Percentiles rank a stretch among this genome's conserved stretches.
Evolutionary conservation across 1,284 basidiomycete genomes (phyloP).

Genomic region (Hemileia vastatrix): DNA sequence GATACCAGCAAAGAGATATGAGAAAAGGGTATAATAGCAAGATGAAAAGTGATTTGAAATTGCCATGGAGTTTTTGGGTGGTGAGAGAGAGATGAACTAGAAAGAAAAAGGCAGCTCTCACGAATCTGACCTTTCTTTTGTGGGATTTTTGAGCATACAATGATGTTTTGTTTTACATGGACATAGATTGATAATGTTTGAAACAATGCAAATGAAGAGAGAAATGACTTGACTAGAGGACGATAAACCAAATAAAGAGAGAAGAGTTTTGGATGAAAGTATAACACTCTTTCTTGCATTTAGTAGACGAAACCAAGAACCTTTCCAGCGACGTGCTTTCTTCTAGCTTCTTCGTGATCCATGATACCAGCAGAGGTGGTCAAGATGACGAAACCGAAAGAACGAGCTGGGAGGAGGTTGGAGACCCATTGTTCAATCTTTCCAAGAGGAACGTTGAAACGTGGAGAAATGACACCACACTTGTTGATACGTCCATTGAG

Average conservation of each 20-base stretch:
- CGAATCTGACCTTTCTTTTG: too few relatives aligned
- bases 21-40: too few relatives aligned
- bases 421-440: constrained; percentile 43
- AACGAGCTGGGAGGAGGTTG: constrained; percentile 59
- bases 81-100: too few relatives aligned
- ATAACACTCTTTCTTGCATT: background rate
- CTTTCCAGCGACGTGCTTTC: constrained; percentile 44
- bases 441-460: constrained; percentile 43
- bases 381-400: constrained; percentile 84
- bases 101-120: too few relatives aligned
- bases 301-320: constrained; percentile 43
- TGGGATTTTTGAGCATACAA: too few relatives aligned
- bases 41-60: too few relatives aligned
- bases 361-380: constrained; percentile 44
- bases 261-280: background rate
- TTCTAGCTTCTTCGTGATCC: constrained; percentile 44
- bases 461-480: constrained; percentile 44
- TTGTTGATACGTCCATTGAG: constrained; percentile 45
- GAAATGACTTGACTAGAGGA: too few relatives aligned
- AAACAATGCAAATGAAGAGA: too few relatives aligned
- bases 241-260: background rate
- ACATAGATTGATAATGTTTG: too few relatives aligned
- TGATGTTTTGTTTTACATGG: too few relatives aligned
- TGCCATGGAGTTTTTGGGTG: too few relatives aligned
- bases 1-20: too few relatives aligned